Conservation (phyloP, 345 rosid species). For the Hirschfeldia incana region DNA sequence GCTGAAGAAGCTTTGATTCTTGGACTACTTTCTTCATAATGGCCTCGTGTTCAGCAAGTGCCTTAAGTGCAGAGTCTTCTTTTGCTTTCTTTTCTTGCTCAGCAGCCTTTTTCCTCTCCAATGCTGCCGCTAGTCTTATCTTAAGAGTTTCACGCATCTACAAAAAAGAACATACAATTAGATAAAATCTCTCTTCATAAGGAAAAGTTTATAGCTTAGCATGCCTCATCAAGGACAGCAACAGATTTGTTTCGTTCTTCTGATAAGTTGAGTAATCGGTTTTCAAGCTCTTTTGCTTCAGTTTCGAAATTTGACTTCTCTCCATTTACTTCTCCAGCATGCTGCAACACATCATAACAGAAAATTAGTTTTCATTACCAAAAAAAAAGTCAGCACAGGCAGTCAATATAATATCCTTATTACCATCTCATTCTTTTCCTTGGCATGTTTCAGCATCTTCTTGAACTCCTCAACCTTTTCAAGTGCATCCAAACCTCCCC, state of each 20-base stretch:
- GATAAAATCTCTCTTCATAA: too few relatives aligned
- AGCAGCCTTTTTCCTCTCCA: constrained; percentile 56
- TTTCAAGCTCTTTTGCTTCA: constrained; percentile 82
- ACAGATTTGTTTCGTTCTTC: constrained; percentile 77
- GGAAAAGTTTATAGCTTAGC: not conserved
- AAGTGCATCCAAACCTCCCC: constrained; percentile 58
- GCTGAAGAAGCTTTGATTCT: constrained; percentile 65
- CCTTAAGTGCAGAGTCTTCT: constrained; percentile 54
- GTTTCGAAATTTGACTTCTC: constrained; percentile 79
- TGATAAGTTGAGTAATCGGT: constrained; percentile 61
- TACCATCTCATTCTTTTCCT: constrained; percentile 81
- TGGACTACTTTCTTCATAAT: constrained; percentile 67
- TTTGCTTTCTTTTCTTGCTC: constrained; percentile 62
- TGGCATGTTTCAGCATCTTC: constrained; percentile 60
- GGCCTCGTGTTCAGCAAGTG: constrained; percentile 68
- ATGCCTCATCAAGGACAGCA: constrained; percentile 69
- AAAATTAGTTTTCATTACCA: constrained; percentile 7
- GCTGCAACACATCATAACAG: constrained; percentile 48
- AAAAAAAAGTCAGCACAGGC: not conserved
- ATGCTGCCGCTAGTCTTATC: constrained; percentile 57
- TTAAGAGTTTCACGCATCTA: constrained; percentile 75
- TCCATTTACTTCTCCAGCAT: constrained; percentile 88
- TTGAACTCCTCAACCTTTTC: constrained; percentile 63
- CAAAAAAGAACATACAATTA: constrained; percentile 15
- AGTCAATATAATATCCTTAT: constrained; percentile 16